Base-by-base conservation (phyloP, 2,329 filamentous ascomycete species). In the Endocalyx cinctus region DNA sequence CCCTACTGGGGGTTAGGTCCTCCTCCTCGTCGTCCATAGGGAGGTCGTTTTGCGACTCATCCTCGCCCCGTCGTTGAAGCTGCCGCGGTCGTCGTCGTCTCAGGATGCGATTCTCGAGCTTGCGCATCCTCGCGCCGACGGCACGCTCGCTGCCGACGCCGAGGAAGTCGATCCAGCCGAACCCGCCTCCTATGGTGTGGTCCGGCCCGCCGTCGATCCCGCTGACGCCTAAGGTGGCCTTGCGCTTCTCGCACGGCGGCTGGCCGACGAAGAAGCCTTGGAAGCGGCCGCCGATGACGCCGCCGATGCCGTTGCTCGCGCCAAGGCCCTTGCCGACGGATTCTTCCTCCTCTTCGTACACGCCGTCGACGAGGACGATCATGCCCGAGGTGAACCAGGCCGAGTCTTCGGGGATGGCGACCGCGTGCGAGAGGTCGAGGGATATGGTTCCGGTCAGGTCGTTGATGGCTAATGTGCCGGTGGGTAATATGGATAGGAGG, bases 81-180 rank as follows among this genome's bases (percentile, higher is more conserved):
- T 61, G 52, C 17, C 52, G 47, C 13, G 19, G 30, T 12, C 25
- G 40, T 8, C 64, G 51, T 16, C 46, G 53, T 18, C 55, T 61
- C 6, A 90, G 64, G 3, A 92, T 66, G 29, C 79, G 76, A 22
- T 77, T 69, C 54, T 94, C 84, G 1, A 96, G 70, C 38, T 76
- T 79, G 34, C 86, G 79, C 90, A 97, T 96, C 37, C 84, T 82
- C 2, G 75, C 60, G 0, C 90, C 89, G 1, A 83, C 77, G 6
- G 87, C 88, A 28, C 88, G 82, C 58, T 95, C 87, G 50, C 87
- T 94, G 22, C 90, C 90, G 1, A 92, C 77, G 5, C 90, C 92
- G 2, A 97, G 69, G 54, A 97, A 98, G 58, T 97, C 92, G 33
- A 95, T 88, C 89, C 92, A 98, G 27, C 92, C 92, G 54, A 97